Evolutionary conservation across 2,329 filamentous ascomycete species (phyloP), one percentile per base, ranked within the genome.

Genomic region (Alternaria rosae): DNA sequence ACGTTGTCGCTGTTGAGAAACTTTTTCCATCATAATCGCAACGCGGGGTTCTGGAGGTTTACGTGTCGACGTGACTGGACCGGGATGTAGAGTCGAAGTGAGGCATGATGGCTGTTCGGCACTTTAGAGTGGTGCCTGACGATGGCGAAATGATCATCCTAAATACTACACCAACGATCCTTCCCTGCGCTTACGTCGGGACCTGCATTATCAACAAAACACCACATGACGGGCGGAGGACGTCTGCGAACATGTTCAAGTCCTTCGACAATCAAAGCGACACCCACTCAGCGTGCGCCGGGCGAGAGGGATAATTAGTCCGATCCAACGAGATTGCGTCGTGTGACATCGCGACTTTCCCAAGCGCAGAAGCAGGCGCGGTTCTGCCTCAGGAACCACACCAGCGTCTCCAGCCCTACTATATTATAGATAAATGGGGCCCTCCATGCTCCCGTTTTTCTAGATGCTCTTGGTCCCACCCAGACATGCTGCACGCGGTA

Each of bases 351-450:
- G 30, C 44, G 43, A 43, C 43, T 25, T 28, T 38, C 17, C 28
- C 41, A 55, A 35, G 35, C 28, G 25, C 56, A 54, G 15, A 25
- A 47, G 28, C 41, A 35, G 32, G 53, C 38, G 30, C 30, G 32
- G 50, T 45, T 56, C 51, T 41, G 63, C 53, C 64, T 59, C 20
- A 55, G 61, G 42, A 58, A 41, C 52, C 20, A 9, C 32, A 43
- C 55, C 26, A 41, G 54, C 55, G 45, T 56, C 62, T 54, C 25
- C 43, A 65, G 61, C 60, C 61, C 60, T 66, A 57, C 28, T 57
- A 57, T 44, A 48, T 41, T 25, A 35, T 23, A 59, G 51, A 56
- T 51, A 51, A 41, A 54, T 45, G 41, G 54, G 65, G 61, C 48
- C 44, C 38, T 23, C 45, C 41, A 23, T 52, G 47, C 21, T 45